These are phyloP conservation scores for Pyrenophora graminea DNA, from an alignment of 2,329 filamentous ascomycete species.

Conservation along the genomic window DNA sequence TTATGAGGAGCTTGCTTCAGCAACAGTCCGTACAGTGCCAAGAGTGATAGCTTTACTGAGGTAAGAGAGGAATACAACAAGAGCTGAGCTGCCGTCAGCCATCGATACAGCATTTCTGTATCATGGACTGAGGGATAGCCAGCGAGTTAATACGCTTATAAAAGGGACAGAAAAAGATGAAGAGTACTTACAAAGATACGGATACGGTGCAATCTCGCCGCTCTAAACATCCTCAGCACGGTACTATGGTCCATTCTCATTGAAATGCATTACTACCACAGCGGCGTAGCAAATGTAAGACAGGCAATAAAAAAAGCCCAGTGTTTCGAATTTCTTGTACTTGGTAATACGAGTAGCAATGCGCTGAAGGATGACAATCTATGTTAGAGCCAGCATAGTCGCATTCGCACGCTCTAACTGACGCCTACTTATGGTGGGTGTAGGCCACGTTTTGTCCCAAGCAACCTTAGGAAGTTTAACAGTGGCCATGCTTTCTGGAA, in stretches of 20 bases:
- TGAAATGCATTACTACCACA: conserved; percentile 29
- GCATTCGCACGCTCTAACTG: conserved; percentile 12
- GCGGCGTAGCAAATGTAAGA: conserved; percentile 33
- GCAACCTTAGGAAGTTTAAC: no score
- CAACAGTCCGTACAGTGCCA: conserved; percentile 46
- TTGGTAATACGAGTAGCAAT: conserved; percentile 12
- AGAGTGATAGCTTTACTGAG: conserved; percentile 15
- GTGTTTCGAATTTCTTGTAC: conserved; percentile 16
- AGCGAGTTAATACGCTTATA: conserved; percentile 30
- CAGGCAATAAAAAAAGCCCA: conserved; percentile 29
- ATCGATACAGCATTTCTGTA: conserved; percentile 34
- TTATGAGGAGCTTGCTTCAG: conserved; percentile 24
- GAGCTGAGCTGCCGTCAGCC: conserved; percentile 47
- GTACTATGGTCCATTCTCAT: no score
- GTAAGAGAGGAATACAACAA: conserved; percentile 21
- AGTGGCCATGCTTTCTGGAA: no score
- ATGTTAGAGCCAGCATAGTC: conserved; percentile 22
- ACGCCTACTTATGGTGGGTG: no score
- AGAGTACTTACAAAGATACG: conserved; percentile 13
- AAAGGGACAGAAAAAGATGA: conserved; percentile 37
- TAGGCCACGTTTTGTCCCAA: no score
- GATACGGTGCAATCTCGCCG: no score
- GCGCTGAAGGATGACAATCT: conserved; percentile 14
- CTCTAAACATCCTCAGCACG: no score
- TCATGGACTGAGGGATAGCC: conserved; percentile 38